Conservation (phyloP, 2,329 filamentous ascomycete species). For the Aureobasidium vineae region DNA sequence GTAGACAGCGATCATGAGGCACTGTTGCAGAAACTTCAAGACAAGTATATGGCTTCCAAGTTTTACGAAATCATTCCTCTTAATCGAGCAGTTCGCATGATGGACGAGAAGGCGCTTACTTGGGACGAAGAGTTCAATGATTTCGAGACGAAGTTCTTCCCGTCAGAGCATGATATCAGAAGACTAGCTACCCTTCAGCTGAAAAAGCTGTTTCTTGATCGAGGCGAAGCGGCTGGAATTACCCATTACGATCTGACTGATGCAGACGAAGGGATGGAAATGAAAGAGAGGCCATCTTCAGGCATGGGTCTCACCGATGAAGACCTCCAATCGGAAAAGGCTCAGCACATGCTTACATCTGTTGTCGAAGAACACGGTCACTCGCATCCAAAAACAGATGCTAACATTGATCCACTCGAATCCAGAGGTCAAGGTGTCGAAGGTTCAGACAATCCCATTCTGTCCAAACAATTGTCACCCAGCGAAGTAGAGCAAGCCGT, state of each 20-base stretch:
- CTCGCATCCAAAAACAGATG: neutral
- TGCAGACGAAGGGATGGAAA: slow-evolving; percentile 63
- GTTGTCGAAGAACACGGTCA: slow-evolving; percentile 61
- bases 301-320: slow-evolving; percentile 45
- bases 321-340: slow-evolving; percentile 55
- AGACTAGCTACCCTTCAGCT: slow-evolving; percentile 88
- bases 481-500: slow-evolving; percentile 37
- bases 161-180: slow-evolving; percentile 91
- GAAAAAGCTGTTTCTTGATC: slow-evolving; percentile 91
- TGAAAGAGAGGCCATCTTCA: slow-evolving; percentile 40
- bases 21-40: slow-evolving; percentile 74
- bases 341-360: slow-evolving; percentile 62
- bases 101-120: slow-evolving; percentile 87
- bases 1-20: slow-evolving; percentile 78
- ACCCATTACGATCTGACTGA: slow-evolving; percentile 41
- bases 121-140: slow-evolving; percentile 91
- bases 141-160: slow-evolving; percentile 91
- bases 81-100: slow-evolving; percentile 81
- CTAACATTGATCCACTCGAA: neutral
- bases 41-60: slow-evolving; percentile 87
- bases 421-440: slow-evolving; percentile 26
- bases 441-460: slow-evolving; percentile 30
- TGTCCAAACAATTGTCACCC: slow-evolving; percentile 33
- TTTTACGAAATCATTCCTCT: slow-evolving; percentile 97
- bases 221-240: slow-evolving; percentile 65